Evolutionary conservation across 306 rosid species (phyloP), one percentile per base, ranked within the genome.

Genomic region (Urtica urens): DNA sequence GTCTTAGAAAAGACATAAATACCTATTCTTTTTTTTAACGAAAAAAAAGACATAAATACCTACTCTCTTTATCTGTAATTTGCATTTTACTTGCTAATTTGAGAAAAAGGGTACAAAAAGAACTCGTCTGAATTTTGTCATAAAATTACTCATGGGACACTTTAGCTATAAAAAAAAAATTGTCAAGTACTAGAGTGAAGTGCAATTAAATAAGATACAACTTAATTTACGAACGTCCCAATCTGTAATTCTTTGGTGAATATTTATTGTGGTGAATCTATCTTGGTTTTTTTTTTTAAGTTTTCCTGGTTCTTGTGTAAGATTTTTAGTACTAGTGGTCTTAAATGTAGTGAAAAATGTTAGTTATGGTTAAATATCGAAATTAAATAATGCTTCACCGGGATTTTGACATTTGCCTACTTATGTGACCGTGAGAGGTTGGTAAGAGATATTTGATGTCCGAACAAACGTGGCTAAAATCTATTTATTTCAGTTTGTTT

Each of bases 401-500:
- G 4, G 44, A 38, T 38, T n/a, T n/a, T 38, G 44, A 38, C 24
- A 35, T 7, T 35, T 35, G 11, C 40, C 24, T 3, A 7, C 4
- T 44, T 47, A 16, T 26, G 22, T n/a, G 20, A 23, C 31, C 21
- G 27, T 49, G 38, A 29, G 30, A 17, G 34, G 23, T 16, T 10
- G 54, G 20, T 29, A 17, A 29, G 54, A 31, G 14, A n/a, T 15
- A 26, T 29, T 28, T 29, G 23, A 16, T 10, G 9, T 49, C 37
- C 6, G 38, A 6, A 25, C 33, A 46, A 46, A 46, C 51, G 21
- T 25, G 51, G 33, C 30, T 46, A 29, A 49, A 29, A 49, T 27
- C 3, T 15, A 49, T 17, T 29, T 49, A 27, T 28, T 49, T 49
- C 24, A 15, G 38, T 25, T n/a, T 16, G 23, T 48, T 48, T 48